A percentile compares a stretch with the other conserved stretches of the same genome.
Conservation (phyloP, 805 yeast species). For the Wickerhamiella bombiphila region DNA sequence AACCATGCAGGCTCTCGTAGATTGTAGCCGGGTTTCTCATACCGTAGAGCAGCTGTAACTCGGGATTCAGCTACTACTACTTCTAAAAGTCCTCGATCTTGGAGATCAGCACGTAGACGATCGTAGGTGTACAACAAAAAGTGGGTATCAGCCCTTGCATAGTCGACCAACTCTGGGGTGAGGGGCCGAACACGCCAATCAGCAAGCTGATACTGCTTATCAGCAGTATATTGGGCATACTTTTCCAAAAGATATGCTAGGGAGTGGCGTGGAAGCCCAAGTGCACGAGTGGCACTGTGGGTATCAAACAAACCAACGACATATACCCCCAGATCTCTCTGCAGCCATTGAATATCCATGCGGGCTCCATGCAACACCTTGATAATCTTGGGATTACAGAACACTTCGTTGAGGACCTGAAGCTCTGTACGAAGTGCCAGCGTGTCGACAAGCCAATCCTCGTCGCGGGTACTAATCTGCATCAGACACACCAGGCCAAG, state of each 20-base stretch:
- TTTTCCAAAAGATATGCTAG: conserved; percentile 71
- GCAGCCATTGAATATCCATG: conserved; percentile 95
- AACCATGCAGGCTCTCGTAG: conserved; percentile 46
- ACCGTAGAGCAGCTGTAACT: conserved; percentile 63
- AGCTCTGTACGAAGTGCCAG: conserved; percentile 62
- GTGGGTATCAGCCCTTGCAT: conserved; percentile 93
- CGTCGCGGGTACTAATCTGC: conserved; percentile 76
- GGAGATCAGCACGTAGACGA: conserved; percentile 47
- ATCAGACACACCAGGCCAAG: conserved; percentile 82
- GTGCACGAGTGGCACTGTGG: conserved; percentile 66
- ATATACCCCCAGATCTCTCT: conserved; percentile 84
- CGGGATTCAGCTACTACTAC: conserved; percentile 59
- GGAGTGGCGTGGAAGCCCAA: conserved; percentile 72
- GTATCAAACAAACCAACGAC: conserved; percentile 86
- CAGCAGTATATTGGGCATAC: conserved; percentile 70
- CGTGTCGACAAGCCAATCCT: conserved; percentile 82
- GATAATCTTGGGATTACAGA: conserved; percentile 64
- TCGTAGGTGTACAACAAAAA: conserved; percentile 72
- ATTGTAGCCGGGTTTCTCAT: conserved; percentile 62
- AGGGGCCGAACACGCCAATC: conserved; percentile 94
- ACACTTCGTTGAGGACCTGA: conserved; percentile 49
- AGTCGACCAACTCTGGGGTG: conserved; percentile 55
- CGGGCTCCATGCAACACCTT: conserved; percentile 94
- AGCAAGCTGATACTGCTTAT: conserved; percentile 88
- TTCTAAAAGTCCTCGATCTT: conserved; percentile 31